Evolutionary conservation across 2,329 filamentous ascomycete genomes (phyloP), one percentile per base, ranked within the genome.

Genomic region (Aspergillus ochraceus): DNA sequence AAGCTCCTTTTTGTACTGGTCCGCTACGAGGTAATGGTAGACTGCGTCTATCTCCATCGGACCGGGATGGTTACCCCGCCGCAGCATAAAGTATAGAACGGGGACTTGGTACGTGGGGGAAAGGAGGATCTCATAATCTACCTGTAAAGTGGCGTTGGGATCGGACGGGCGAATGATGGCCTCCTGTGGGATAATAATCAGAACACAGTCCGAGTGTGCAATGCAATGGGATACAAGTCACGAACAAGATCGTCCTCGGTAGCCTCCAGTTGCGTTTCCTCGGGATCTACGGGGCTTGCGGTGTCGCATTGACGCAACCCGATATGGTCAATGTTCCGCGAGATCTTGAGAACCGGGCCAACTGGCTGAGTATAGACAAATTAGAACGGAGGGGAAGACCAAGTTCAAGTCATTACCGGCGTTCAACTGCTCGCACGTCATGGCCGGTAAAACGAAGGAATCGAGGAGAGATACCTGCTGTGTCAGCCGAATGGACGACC

Each of bases 91-190:
- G 85, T 90, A 93, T 58, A 93, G 81, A 60, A 90, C 90, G 9
- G 90, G 90, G 50, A 89, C 85, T 62, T 84, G 84, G 76, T 93
- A 94, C 58, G 88, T 90, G 57, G 88, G 86, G 67, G 92, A 91
- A 61, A 90, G 81, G 69, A 91, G 83, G 68, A 93, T 86, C 74
- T 92, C 88, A 77, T 92, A 93, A 61, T 84, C 82, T 65, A 90
- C 85, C 55, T 74, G 67, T 81, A 78, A 57, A 78, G 77, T 63
- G 73, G 72, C 60, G 75, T 76, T 59, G 55, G 60, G 54, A 52
- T 66, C 54, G 53, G 65, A 22, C 39, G 58, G 61, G 54, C 73
- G 76, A 61, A 79, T 67, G 60, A 81, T 75, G 57, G 77, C 75
- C 69, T 81, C 79, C 71, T 79, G 63, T 69, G 32, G 61, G 72